Evolutionary conservation across 2,329 filamentous ascomycete species (phyloP).

Genomic region (Lachnellula arida): DNA sequence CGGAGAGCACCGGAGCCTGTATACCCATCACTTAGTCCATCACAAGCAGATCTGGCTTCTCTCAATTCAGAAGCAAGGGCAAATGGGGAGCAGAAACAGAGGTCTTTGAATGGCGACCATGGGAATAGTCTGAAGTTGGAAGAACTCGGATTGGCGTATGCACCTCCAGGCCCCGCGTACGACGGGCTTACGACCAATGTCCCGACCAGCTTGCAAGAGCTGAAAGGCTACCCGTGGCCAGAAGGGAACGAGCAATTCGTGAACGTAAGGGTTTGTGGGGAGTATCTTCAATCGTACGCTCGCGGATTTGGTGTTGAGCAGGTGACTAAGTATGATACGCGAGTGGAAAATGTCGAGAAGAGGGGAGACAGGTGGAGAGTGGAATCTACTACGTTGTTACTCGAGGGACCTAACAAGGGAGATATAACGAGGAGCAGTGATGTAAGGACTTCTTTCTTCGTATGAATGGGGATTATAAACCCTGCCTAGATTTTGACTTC

Average conservation of each 20-base stretch:
- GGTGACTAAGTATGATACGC: slow-evolving; percentile 21
- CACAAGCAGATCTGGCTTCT: slow-evolving; percentile 16
- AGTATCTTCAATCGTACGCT: slow-evolving; percentile 22
- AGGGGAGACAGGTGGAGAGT: slow-evolving; percentile 19
- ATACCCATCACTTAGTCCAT: slow-evolving; percentile 23
- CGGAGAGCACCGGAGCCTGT: slow-evolving; percentile 19
- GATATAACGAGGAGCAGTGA: slow-evolving; percentile 4
- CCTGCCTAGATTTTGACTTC: neutral
- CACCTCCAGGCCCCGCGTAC: slow-evolving; percentile 27
- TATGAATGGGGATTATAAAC: neutral
- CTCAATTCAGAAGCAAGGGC: slow-evolving; percentile 1
- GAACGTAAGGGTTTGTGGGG: slow-evolving; percentile 18
- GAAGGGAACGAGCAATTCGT: slow-evolving; percentile 23
- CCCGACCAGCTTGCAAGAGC: slow-evolving; percentile 20
- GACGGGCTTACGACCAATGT: slow-evolving; percentile 26
- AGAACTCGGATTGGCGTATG: slow-evolving; percentile 17
- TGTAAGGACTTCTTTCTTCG: slow-evolving; percentile 2
- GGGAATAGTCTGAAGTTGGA: neutral
- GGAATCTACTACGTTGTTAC: slow-evolving; percentile 10
- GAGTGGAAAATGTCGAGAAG: slow-evolving; percentile 23
- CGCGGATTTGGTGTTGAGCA: slow-evolving; percentile 15
- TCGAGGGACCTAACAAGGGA: slow-evolving; percentile 4
- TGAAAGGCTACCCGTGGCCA: slow-evolving; percentile 24
- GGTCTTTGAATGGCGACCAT: neutral
- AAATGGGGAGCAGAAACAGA: neutral